These are phyloP conservation scores for Danielia reshetovae DNA, from an alignment of 805 yeast genomes.

Conservation along the genomic window DNA sequence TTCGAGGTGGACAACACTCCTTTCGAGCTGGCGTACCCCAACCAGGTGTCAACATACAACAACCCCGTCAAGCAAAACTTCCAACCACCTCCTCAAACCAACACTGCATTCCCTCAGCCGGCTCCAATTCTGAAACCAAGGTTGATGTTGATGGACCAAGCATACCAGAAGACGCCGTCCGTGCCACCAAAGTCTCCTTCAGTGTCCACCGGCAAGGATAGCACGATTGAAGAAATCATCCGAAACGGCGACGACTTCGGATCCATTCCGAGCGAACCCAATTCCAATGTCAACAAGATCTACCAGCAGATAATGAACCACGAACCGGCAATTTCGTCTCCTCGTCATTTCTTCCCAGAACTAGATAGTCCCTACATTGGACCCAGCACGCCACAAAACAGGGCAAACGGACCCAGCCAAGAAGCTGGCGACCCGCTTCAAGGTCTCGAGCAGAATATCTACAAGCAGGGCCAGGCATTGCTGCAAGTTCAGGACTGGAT, in stretches of 20 bases:
- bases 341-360: constrained; percentile 33
- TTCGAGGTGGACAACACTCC: constrained; percentile 29
- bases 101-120: neutral
- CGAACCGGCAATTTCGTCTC: constrained; percentile 25
- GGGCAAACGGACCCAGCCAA: constrained; percentile 1
- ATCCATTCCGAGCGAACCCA: constrained; percentile 2
- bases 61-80: constrained; percentile 4
- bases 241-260: constrained; percentile 11
- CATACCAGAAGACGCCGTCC: constrained; percentile 18
- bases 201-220: constrained; percentile 8
- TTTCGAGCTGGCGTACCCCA: constrained; percentile 12
- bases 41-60: constrained; percentile 21
- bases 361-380: constrained; percentile 15
- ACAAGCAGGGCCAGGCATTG: constrained; percentile 48
- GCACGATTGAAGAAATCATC: constrained; percentile 15
- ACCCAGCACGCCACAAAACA: neutral
- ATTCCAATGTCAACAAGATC: constrained; percentile 23
- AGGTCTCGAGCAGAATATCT: constrained; percentile 45
- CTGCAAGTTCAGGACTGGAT: constrained; percentile 59
- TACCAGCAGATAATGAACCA: constrained; percentile 30
- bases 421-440: constrained; percentile 8
- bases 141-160: constrained; percentile 40
- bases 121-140: constrained; percentile 29
- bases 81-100: constrained; percentile 4
- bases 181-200: constrained; percentile 3